Evolutionary conservation across 2,329 filamentous ascomycete genomes (phyloP), one percentile per base, ranked within the genome.

Genomic region (Pseudofabraea citricarpa): DNA sequence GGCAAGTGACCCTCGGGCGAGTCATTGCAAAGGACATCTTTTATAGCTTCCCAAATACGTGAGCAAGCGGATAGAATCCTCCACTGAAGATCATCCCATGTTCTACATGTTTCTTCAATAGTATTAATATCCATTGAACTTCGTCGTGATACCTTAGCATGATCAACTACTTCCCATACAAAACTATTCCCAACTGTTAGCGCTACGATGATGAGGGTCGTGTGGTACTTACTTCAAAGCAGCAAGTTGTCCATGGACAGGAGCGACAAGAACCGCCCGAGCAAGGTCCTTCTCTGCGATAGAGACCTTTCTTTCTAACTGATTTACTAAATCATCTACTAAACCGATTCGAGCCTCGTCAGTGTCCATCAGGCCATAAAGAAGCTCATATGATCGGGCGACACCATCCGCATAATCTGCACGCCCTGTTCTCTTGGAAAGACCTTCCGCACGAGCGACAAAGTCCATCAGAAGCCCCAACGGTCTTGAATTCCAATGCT

Each of bases 321-420:
- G 75, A 5, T 65, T 61, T 2, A 89, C 60, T 1, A 91, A 68
- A 2, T 63, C 64, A 20, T 74, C 66, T 1, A 90, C 67, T 9
- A 90, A 68, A 1, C 56, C 59, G 4, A 75, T 49, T 9, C 68
- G 71, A 9, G 64, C 61, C 3, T 70, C 57, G n/a, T 65, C 59
- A 2, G 62, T 63, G 15, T 59, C 57, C 12, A 76, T 69, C 60
- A 81, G 78, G 31, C 70, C 69, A 58, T 83, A 87, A 4, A 89
- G 63, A 13, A 95, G 67, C 31, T 86, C 81, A 48, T 84, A 85
- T 3, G 84, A 73, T 41, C 88, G 81, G 24, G 90, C 91, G 37
- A 93, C 83, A 8, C 91, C 91, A 64, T 98, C 91, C 1, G 90
- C 90, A 61, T 95, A 88, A 59, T 97, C 90, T 10, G 90, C 91